Percentiles rank a stretch among this genome's conserved stretches.
Conservation (phyloP, 179 eudicot genomes). For the Silene coronaria region DNA sequence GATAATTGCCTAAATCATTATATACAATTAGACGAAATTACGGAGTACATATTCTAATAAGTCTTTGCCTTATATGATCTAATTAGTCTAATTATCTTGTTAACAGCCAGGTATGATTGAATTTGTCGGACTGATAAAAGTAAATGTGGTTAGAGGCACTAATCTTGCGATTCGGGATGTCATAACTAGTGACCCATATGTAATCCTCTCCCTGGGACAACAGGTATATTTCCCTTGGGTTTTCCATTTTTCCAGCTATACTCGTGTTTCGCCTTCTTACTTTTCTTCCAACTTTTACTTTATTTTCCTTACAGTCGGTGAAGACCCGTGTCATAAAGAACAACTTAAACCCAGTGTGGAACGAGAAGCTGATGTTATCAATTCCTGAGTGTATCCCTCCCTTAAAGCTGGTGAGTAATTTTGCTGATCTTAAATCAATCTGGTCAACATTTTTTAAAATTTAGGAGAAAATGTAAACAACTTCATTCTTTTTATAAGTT, state of each 20-base stretch:
- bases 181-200: conserved; percentile 90
- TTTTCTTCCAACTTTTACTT: not conserved
- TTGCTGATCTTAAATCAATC: not conserved
- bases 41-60: not conserved
- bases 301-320: conserved; percentile 62
- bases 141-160: conserved; percentile 85
- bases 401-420: conserved; percentile 61
- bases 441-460: conserved; percentile 1
- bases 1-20: not conserved
- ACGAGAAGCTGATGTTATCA: conserved; percentile 85
- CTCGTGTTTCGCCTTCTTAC: not conserved
- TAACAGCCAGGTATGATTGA: conserved; percentile 94
- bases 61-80: not conserved
- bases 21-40: too few relatives aligned
- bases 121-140: conserved; percentile 83
- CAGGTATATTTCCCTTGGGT: conserved; percentile 39
- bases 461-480: too few relatives aligned
- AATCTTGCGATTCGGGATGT: conserved; percentile 89
- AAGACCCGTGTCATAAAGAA: conserved; percentile 86
- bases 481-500: too few relatives aligned
- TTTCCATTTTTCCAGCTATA: not conserved
- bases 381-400: conserved; percentile 82
- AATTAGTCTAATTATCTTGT: conserved; percentile 1
- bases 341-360: conserved; percentile 95
- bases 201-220: conserved; percentile 71